Base-by-base conservation (phyloP, 768 basidiomycete genomes). In the Boletus rubropictus region DNA sequence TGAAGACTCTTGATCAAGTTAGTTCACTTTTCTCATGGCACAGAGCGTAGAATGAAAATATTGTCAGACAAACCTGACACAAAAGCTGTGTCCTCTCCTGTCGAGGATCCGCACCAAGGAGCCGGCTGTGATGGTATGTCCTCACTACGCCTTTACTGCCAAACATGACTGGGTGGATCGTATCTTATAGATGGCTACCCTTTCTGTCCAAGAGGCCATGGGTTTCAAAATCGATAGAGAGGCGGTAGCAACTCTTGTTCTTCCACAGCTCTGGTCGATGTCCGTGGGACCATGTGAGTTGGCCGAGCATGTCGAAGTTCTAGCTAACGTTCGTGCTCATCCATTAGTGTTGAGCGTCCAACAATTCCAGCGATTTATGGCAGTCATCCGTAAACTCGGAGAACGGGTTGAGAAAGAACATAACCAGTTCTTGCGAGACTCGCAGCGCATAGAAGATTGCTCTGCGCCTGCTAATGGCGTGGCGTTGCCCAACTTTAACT, bases 91-190 rank as follows among this genome's bases (percentile, higher is more conserved):
- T 3, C 96, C 96, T 2, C 68, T 98, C 14, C 74, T 99, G 21
- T 86, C 93, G 0, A 96, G 91, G 64, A 96, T 98, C 52, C 82
- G 93, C 31, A 97, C 95, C 5, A 95, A 92, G 63, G 94, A 97
- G 62, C 95, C 95, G 9, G 82, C 86, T 40, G 95, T 98, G 5
- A 96, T 92, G 80, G 89, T 91, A 57, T 48, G 52, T 44, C 29
- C 12, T 11, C 17, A 38, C 4, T n/a, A 37, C 24, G 7, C 7
- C 20, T 25, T 4, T 9, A 9, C 25, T 10, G 4, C 27, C 4
- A 11, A 35, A 32, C 27, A 15, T 27, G 32, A 31, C 39, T 33
- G 40, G 32, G 50, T 48, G 15, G 5, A 49, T 31, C 27, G 20
- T 46, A 41, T 34, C 48, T 21, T 42, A 33, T 52, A 90, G 89